A percentile compares a stretch with the other conserved stretches of the same genome.
Evolutionary conservation across 169 alveolate species (phyloP).

Genomic region (Plasmodium chabaudi): DNA sequence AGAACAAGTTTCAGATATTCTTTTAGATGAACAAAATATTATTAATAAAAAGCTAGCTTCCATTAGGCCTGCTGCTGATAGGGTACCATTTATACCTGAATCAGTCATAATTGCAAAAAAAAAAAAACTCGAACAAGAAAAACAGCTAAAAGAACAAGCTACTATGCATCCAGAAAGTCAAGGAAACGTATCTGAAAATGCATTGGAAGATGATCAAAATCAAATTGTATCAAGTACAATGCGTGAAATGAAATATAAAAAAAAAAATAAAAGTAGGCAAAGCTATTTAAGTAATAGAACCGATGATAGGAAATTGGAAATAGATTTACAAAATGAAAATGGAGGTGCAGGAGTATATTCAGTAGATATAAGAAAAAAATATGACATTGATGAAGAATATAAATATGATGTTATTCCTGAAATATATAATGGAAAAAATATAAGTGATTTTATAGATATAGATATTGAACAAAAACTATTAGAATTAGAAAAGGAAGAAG

Average conservation of each 20-base stretch:
- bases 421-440: slow-evolving; percentile 97
- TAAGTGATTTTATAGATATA: slow-evolving; percentile 97
- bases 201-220: neutral
- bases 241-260: slow-evolving; percentile 81
- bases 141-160: slow-evolving; percentile 7
- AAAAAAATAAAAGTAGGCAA: slow-evolving; percentile 48
- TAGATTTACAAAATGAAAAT: slow-evolving; percentile 91
- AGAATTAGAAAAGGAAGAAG: slow-evolving; percentile 97
- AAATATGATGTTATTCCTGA: slow-evolving; percentile 98
- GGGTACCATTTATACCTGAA: slow-evolving; percentile 91
- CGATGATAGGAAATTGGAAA: slow-evolving; percentile 82
- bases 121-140: slow-evolving; percentile 73
- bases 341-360: slow-evolving; percentile 99
- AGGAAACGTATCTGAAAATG: neutral
- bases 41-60: slow-evolving; percentile 5
- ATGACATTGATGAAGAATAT: slow-evolving; percentile 87
- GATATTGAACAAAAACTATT: slow-evolving; percentile 95
- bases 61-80: slow-evolving; percentile 72
- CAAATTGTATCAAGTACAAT: slow-evolving; percentile 13
- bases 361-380: slow-evolving; percentile 90
- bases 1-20: slow-evolving; percentile 35
- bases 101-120: slow-evolving; percentile 82
- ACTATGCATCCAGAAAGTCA: neutral
- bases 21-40: slow-evolving; percentile 42
- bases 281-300: slow-evolving; percentile 58